These are phyloP conservation scores for Cercophora newfieldiana DNA, from an alignment of 495 filamentous ascomycete species.

Conservation along the genomic window DNA sequence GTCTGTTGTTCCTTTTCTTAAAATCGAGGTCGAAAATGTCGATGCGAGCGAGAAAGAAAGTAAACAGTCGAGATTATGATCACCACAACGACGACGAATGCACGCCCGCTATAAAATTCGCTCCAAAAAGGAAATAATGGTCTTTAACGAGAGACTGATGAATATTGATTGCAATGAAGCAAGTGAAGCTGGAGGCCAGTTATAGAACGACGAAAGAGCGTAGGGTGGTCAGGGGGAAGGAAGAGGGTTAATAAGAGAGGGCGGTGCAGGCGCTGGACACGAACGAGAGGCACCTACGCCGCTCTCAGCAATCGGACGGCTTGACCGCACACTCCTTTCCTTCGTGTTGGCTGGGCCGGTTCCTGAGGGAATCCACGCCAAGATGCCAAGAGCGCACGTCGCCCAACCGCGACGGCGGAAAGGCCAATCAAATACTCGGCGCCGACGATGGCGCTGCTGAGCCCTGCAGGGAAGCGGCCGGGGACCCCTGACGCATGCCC, in stretches of 20 bases:
- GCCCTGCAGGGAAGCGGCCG: background rate
- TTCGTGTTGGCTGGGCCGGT: background rate
- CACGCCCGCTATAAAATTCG: background rate
- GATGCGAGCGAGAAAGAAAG: background rate
- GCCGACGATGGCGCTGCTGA: background rate
- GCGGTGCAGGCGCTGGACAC: background rate
- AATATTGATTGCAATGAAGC: slow-evolving; percentile 1
- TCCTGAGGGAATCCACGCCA: slow-evolving; percentile 6
- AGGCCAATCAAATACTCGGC: slow-evolving; percentile 2
- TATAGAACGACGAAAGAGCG: background rate
- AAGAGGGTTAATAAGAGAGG: slow-evolving; percentile 6
- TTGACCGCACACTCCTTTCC: background rate
- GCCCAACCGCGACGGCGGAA: background rate
- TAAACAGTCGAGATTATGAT: background rate
- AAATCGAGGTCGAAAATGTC: background rate
- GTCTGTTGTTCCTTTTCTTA: background rate
- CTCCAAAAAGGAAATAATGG: slow-evolving; percentile 2
- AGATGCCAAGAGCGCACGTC: slow-evolving; percentile 7
- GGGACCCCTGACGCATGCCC: slow-evolving; percentile 10
- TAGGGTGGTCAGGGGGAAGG: slow-evolving; percentile 10
- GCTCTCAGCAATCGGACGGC: background rate
- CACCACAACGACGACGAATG: background rate
- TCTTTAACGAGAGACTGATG: slow-evolving; percentile 21
- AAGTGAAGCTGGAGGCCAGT: slow-evolving; percentile 3
- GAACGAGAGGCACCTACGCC: slow-evolving; percentile 2